Base-by-base conservation (phyloP, 1,284 basidiomycete genomes). In the Rhodofomes roseus region DNA sequence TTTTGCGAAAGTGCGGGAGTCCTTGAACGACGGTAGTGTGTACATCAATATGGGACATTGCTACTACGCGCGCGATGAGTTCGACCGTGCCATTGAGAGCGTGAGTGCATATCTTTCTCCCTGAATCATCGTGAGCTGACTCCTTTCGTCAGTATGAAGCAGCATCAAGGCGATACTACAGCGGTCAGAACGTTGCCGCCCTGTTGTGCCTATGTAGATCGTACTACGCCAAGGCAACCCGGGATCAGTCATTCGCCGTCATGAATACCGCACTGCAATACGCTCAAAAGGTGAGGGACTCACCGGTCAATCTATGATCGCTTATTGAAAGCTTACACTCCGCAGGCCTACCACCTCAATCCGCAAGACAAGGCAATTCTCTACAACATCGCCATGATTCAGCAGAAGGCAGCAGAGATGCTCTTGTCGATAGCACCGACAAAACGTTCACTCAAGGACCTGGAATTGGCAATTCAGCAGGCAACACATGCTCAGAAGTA, bases 21-120 rank as follows among this genome's bases (percentile, higher is more conserved):
- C 87, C 3, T 74, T 94, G 55, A 84, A 86, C 60, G 91, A 95
- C 62, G 92, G 92, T 1, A 90, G 90, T 64, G 94, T 96, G 8
- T 95, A 95, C 68, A 80, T 93, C 68, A 98, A 98, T 71, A 95
- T 97, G 79, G 96, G 95, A 0, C 96, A 97, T 70, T 96, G 94
- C 67, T 91, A 95, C 72, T 96, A 93, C 70, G 81, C 86, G 29
- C 81, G 92, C 55, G 95, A 96, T 60, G 95, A 98, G 71, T 96
- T 90, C 71, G 95, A 98, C 66, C 82, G 92, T 58, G 95, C 96
- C 0, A 95, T 97, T 63, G 95, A 98, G 73, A 91, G 90, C 68
- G 95, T 96, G 70, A 78, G 94, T 84, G n/a, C 22, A 55, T 48
- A 46, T 56, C 34, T 55, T 52, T 34, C 4, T 34, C 31, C 40